Conservation (phyloP, 306 rosid species). For the Elaeagnus macrophylla region DNA sequence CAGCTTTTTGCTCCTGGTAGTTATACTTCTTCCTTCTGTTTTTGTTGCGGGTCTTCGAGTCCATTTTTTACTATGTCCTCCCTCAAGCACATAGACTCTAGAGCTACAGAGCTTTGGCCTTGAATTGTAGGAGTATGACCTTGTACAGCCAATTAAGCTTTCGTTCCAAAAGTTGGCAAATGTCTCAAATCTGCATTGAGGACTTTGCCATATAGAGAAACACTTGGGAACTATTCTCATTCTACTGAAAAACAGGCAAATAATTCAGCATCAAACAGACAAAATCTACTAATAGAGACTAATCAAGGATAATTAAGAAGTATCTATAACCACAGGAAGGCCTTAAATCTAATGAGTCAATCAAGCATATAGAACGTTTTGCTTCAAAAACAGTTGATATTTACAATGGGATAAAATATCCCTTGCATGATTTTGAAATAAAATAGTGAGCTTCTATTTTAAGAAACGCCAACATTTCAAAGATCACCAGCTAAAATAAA, state of each 20-base stretch:
- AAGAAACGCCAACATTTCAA: too few relatives aligned
- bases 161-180: conserved; percentile 49
- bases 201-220: conserved; percentile 54
- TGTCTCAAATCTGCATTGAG: conserved; percentile 52
- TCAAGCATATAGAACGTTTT: too few relatives aligned
- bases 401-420: too few relatives aligned
- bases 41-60: conserved; percentile 57
- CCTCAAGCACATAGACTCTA: conserved; percentile 42
- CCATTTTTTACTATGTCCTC: conserved; percentile 58
- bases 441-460: too few relatives aligned
- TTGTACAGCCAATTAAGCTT: conserved; percentile 38
- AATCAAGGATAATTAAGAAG: too few relatives aligned
- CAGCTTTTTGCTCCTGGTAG: conserved; percentile 29
- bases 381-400: too few relatives aligned
- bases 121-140: conserved; percentile 20
- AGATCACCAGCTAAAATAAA: too few relatives aligned
- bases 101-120: conserved; percentile 33
- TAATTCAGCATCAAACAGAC: conserved; percentile 13
- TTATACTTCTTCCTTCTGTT: conserved; percentile 43
- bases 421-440: too few relatives aligned
- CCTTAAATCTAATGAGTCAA: too few relatives aligned
- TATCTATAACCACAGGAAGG: too few relatives aligned
- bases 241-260: conserved; percentile 24
- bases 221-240: conserved; percentile 56
- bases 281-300: too few relatives aligned